Evolutionary conservation across 164 flowering plant genomes (phyloP).

Genomic region (Stephania japonica): DNA sequence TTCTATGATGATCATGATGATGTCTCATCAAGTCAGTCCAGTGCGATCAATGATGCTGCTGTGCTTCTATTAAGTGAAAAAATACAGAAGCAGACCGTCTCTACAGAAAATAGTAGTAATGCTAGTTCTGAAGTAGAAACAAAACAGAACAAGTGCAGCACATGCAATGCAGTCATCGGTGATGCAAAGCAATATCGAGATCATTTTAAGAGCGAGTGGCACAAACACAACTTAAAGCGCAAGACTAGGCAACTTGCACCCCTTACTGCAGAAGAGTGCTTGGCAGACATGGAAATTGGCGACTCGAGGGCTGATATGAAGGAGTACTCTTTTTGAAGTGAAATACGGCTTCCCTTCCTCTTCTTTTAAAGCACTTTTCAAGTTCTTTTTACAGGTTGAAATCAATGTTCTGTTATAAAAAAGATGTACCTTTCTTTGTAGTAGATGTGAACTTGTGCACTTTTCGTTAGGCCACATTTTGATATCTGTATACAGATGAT

Average conservation of each 20-base stretch:
- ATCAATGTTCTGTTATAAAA: no score
- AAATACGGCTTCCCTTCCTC: background rate
- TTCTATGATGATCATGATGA: slow-evolving; percentile 60
- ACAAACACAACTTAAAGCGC: slow-evolving; percentile 83
- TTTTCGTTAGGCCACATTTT: background rate
- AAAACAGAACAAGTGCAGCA: slow-evolving; percentile 74
- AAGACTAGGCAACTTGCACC: slow-evolving; percentile 90
- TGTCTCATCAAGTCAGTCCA: slow-evolving; percentile 22
- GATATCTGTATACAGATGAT: background rate
- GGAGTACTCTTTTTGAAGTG: slow-evolving; percentile 79
- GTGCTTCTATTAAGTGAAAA: slow-evolving; percentile 40
- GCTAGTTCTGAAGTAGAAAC: slow-evolving; percentile 32
- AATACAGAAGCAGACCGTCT: slow-evolving; percentile 52
- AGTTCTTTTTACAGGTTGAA: background rate
- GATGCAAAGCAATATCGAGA: slow-evolving; percentile 75
- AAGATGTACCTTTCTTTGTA: background rate
- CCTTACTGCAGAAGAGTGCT: slow-evolving; percentile 72
- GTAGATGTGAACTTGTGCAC: no score
- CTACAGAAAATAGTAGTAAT: slow-evolving; percentile 17
- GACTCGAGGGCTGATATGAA: slow-evolving; percentile 60
- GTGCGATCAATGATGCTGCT: slow-evolving; percentile 24
- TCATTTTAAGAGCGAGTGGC: slow-evolving; percentile 95
- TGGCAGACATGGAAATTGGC: slow-evolving; percentile 55
- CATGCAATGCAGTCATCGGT: slow-evolving; percentile 75
- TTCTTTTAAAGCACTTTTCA: background rate